Evolutionary conservation across 768 basidiomycete genomes (phyloP), one percentile per base, ranked within the genome.

Genomic region (Pulveroboletus sp.): DNA sequence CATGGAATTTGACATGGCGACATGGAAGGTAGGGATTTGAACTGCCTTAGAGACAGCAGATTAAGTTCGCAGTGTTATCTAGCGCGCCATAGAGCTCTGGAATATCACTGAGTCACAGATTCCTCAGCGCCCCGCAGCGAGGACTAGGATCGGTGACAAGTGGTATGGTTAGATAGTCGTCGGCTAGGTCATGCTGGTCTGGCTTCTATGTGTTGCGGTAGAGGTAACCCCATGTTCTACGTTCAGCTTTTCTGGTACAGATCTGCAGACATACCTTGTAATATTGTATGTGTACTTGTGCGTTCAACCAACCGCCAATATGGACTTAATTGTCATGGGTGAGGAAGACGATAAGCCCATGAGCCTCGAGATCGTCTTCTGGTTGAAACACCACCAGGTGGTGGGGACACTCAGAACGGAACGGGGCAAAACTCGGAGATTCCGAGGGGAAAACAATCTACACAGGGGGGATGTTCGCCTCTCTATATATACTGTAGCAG

Each of bases 71-170:
- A 24, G 27, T 11, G 12, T 44, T 28, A 26, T 39, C 31, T 60
- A 95, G 93, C 80, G 85, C 10, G 93, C 95, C 8, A 96, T 90
- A 58, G 80, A 92, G 54, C 78, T 87, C 0, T 96, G 93, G 70
- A 70, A 88, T 30, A 94, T 97, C 58, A 83, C 68, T 0, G 75
- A 85, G 53, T 74, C 89, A 2, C 74, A 73, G 52, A 90, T 97
- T 51, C 92, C 93, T 0, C 80, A 83, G 57, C 78, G 93, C 32
- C 75, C 80, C 4, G 74, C 79, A 32, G 79, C 82, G 1, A 68
- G 71, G 52, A 80, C 71, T 24, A 77, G 71, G 53, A 69, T 82
- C 3, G 84, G 82, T 8, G 75, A 76, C 42, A 82, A 85, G 64
- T 89, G 86, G 88, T 85, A 87, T 57, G 86, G 86, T 43, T 88